Conservation (phyloP, 2,329 filamentous ascomycete genomes). For the Tolypocladium tundrense region DNA sequence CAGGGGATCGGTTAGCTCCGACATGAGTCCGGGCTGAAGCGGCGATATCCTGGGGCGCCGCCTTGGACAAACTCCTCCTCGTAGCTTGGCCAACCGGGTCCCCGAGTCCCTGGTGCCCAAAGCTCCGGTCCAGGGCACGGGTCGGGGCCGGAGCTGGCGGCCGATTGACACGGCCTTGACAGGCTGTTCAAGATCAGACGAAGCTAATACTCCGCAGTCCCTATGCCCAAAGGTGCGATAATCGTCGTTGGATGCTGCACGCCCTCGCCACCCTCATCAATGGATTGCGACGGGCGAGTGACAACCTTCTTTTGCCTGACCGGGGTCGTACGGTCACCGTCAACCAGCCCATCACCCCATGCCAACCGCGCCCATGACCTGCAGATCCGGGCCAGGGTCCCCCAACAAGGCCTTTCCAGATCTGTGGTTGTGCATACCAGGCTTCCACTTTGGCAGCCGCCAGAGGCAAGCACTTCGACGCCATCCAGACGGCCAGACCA, state of each 20-base stretch:
- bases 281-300: too few species aligned
- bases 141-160: neutral
- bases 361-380: neutral
- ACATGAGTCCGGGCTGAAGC: neutral
- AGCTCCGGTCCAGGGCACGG: neutral
- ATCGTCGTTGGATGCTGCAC: neutral
- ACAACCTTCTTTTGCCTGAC: neutral
- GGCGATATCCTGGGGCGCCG: neutral
- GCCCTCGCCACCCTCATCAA: neutral
- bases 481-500: neutral
- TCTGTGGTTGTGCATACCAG: slow-evolving; percentile 5
- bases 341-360: neutral
- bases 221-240: neutral
- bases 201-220: neutral
- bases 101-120: neutral
- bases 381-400: neutral
- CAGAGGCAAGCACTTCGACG: neutral
- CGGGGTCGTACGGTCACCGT: neutral
- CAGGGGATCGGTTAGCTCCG: neutral
- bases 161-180: neutral
- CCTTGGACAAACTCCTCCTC: neutral
- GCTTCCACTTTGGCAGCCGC: neutral
- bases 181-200: neutral
- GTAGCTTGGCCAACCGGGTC: neutral
- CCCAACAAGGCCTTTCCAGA: slow-evolving; percentile 4